These are phyloP conservation scores for Cucumis melo DNA, from an alignment of 306 rosid genomes.

Conservation along the genomic window DNA sequence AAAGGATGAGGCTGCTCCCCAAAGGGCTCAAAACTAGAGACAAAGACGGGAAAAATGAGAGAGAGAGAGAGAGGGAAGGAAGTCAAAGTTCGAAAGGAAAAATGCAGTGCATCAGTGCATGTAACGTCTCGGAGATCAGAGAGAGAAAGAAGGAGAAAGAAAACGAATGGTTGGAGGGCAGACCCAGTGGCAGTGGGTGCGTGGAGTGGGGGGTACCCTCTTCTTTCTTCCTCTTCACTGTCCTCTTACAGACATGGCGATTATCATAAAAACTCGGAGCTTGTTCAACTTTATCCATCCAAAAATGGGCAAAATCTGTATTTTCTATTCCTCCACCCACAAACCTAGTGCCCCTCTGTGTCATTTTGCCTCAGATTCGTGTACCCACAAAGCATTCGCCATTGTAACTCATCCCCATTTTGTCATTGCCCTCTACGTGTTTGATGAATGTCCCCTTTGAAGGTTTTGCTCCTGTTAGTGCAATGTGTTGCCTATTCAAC, in stretches of 20 bases:
- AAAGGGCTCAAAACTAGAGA: neutral
- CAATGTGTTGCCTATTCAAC: neutral
- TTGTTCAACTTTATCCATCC: neutral
- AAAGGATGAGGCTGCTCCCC: neutral
- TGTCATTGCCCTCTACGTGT: conserved; percentile 1
- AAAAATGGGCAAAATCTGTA: neutral
- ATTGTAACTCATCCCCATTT: neutral
- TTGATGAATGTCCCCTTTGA: neutral
- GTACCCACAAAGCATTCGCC: neutral
- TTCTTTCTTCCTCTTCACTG: neutral
- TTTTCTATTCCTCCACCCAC: too few relatives aligned
- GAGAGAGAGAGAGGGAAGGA: neutral
- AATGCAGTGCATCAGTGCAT: neutral
- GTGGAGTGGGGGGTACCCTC: neutral
- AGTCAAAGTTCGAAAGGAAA: neutral
- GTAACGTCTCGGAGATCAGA: neutral
- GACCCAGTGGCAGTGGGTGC: neutral
- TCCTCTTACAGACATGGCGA: neutral
- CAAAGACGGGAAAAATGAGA: neutral
- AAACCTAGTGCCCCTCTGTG: neutral
- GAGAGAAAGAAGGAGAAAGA: neutral
- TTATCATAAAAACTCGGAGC: neutral
- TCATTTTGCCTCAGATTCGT: neutral
- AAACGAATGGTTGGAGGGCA: neutral
- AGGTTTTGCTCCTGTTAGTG: neutral